These are phyloP conservation scores for Beta vulgaris DNA, from an alignment of 148 eudicot genomes.

Conservation along the genomic window DNA sequence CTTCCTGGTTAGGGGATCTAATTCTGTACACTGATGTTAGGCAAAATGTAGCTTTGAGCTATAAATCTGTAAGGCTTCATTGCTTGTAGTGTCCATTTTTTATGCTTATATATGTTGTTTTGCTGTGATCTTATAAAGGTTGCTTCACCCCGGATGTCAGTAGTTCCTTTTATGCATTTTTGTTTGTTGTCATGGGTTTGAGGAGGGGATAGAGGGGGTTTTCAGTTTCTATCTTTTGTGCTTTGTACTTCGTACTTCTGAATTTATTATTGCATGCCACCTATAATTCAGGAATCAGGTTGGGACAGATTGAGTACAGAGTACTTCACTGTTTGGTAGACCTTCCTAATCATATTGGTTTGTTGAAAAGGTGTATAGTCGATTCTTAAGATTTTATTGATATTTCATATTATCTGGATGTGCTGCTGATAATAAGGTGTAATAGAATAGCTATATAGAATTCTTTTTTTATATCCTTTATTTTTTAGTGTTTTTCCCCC, in stretches of 20 bases:
- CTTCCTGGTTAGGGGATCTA: background rate
- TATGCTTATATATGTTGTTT: background rate
- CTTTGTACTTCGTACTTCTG: background rate
- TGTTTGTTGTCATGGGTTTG: background rate
- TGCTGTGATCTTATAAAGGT: background rate
- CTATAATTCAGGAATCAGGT: too few relatives aligned
- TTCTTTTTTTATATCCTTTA: background rate
- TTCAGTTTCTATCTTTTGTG: background rate
- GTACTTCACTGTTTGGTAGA: too few relatives aligned
- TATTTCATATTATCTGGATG: background rate
- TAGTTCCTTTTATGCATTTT: too few relatives aligned
- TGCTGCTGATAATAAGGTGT: background rate
- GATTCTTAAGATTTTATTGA: background rate
- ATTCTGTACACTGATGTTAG: background rate
- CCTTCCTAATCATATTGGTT: background rate
- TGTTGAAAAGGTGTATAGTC: background rate
- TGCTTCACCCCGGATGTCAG: too few relatives aligned
- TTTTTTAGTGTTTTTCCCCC: background rate
- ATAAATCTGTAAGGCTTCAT: too few relatives aligned
- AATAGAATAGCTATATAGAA: background rate
- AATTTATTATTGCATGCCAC: too few relatives aligned
- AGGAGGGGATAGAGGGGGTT: background rate
- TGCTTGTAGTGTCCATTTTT: background rate
- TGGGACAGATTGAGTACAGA: too few relatives aligned
- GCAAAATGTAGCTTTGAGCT: too few relatives aligned